Base-by-base conservation (phyloP, 768 basidiomycete species). In the Gloeopeniophorella convolvens region DNA sequence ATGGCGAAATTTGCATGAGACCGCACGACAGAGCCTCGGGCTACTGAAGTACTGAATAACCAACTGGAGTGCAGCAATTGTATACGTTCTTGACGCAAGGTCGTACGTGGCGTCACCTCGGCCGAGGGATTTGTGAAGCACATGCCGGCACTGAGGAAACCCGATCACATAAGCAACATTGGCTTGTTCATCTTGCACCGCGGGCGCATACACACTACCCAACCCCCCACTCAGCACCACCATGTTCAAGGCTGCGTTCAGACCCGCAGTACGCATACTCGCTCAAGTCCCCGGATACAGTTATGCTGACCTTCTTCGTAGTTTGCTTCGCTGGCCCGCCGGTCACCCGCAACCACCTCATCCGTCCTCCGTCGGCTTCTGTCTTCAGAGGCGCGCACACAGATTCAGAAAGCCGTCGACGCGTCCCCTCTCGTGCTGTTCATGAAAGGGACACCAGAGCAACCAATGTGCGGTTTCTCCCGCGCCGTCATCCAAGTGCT, bases 391-490 rank as follows among this genome's bases (percentile, higher is more conserved):
- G 71, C 77, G 4, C 78, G 84, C 18, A 59, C 72, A 10, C 69
- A 76, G 59, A 79, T 90, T n/a, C 77, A 86, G 63, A 66, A 79
- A 58, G 92, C 93, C 2, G 77, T 98, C 23, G 68, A 74, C 7
- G 70, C 76, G 1, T 79, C 78, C 36, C 93, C 93, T 0, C 77
- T 98, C 5, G 96, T 99, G 1, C 72, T 98, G 4, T 98, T 99
- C 72, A 98, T 99, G 95, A 99, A 99, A 65, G 96, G 96, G 9
- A 91, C 86, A 13, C 91, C 89, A 0, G 75, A 82, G 20, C 64
- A 73, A 5, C 95, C 95, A 2, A 83, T 92, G 60, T 98, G 95
- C 54, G 95, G 95, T 11, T 99, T 98, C 77, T 96, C 93, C 15
- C 79, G 95, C 43, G 95, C 95, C 0, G 92, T 86, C 0, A 78